Evolutionary conservation across 345 rosid genomes (phyloP), one percentile per base, ranked within the genome.

Genomic region (Alliaria petiolata): DNA sequence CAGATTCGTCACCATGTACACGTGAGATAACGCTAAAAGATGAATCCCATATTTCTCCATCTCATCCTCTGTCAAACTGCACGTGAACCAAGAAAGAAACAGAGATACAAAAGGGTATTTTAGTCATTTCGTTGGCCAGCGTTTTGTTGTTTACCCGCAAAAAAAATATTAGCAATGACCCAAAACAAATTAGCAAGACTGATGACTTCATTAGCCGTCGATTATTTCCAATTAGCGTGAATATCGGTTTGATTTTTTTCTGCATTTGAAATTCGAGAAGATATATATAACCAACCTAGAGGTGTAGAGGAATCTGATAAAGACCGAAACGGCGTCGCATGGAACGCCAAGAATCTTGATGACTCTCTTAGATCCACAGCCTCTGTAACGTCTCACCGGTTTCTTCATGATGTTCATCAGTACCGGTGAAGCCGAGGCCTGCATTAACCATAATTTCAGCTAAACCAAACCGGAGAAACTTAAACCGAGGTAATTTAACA

Each of bases 301-400:
- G 20, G 93, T 74, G 79, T 85, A 93, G 62, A 90, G 78, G 75
- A 82, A 88, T 52, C 76, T 78, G 57, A 90, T 47, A 17, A 93
- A 93, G 6, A 86, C 80, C 0, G 83, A 80, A 60, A 93, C 98
- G 65, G 98, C 97, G 47, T 79, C 85, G 83, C 84, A 80, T 0
- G 97, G 96, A 34, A 93, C 98, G 26, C 98, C 97, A 28, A 85
- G 82, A 75, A 93, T 88, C 45, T 84, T 86, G 36, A 93, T 83
- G 71, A 83, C 56, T 69, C 55, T 80, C 63, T 71, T 81, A 9
- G 69, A 44, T 65, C 83, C 81, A 39, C 81, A 81, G 30, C 74
- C 60, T 72, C 86, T 77, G 54, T 82, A 83, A 67, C 85, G 88
- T 82, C 81, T 85, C 15, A 40, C 60, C 8, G 90, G 92, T 33